Conservation (phyloP, 331 rosid species). For the Saraca asoca region DNA sequence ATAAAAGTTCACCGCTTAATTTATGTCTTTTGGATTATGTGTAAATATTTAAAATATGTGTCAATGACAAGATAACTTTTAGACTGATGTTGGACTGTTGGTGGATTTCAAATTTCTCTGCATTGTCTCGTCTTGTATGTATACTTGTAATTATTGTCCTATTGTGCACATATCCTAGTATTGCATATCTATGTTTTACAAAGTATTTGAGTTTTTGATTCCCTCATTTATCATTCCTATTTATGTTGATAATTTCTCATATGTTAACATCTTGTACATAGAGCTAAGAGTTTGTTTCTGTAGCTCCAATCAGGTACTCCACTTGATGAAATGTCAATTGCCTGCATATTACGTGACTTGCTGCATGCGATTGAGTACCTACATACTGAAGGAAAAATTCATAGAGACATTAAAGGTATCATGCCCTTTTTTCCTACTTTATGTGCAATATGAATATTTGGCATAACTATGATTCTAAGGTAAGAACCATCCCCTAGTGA, state of each 20-base stretch:
- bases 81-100: slow-evolving; percentile 6
- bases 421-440: slow-evolving; percentile 1
- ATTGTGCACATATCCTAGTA: not conserved
- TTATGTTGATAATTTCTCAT: slow-evolving; percentile 3
- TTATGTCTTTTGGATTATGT: not conserved
- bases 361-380: slow-evolving; percentile 93
- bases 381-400: slow-evolving; percentile 94
- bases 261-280: slow-evolving; percentile 15
- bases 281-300: slow-evolving; percentile 42
- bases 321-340: slow-evolving; percentile 91
- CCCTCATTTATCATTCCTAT: slow-evolving; percentile 8
- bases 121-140: slow-evolving; percentile 1
- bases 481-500: not conserved
- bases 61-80: slow-evolving; percentile 8
- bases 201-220: slow-evolving; percentile 17
- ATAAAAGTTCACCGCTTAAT: not conserved
- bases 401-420: slow-evolving; percentile 94
- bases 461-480: not conserved
- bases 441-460: not conserved
- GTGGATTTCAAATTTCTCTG: slow-evolving; percentile 26
- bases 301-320: slow-evolving; percentile 97
- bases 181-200: slow-evolving; percentile 6
- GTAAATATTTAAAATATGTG: slow-evolving; percentile 4
- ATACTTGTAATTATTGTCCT: not conserved
- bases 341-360: slow-evolving; percentile 90